phyloP scores from a whole-genome alignment of 1,139 yeast genomes.

The Candida pseudoviswanathii region DNA sequence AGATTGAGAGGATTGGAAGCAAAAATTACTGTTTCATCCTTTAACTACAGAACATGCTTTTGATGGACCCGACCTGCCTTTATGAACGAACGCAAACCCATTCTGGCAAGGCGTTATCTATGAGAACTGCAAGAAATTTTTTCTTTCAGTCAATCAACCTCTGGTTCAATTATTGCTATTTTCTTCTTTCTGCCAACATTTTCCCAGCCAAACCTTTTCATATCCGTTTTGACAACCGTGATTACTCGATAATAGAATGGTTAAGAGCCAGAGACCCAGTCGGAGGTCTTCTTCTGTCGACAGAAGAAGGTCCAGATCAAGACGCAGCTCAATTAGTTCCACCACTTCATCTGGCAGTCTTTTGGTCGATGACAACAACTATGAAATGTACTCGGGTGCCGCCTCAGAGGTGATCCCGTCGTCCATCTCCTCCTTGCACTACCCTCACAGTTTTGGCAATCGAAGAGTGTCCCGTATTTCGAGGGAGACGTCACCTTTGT shows the following conservation, averaged over 20 bases:
- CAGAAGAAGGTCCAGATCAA: constrained; percentile 26
- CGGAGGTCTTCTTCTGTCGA: constrained; percentile 33
- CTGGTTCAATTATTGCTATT: background rate
- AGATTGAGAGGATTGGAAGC: background rate
- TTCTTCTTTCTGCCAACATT: background rate
- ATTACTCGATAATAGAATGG: constrained; percentile 2
- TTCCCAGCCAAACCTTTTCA: background rate
- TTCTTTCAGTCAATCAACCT: background rate
- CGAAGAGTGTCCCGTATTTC: constrained; percentile 28
- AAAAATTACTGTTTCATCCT: too few species aligned
- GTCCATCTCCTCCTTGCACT: constrained; percentile 86
- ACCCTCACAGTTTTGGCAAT: constrained; percentile 53
- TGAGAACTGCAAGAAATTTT: background rate
- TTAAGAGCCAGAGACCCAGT: constrained; percentile 6
- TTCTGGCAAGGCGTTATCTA: background rate
- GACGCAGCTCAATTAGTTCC: constrained; percentile 47
- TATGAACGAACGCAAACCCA: background rate
- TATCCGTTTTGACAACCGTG: background rate
- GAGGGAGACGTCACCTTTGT: constrained; percentile 42
- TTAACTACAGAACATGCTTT: too few species aligned
- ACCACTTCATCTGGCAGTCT: constrained; percentile 32
- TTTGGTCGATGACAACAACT: constrained; percentile 48
- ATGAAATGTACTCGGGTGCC: constrained; percentile 89
- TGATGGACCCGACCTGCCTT: background rate
- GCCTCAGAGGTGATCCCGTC: constrained; percentile 88